phyloP scores from a whole-genome alignment of 2,329 filamentous ascomycete species.

The Fusarium siculi region DNA sequence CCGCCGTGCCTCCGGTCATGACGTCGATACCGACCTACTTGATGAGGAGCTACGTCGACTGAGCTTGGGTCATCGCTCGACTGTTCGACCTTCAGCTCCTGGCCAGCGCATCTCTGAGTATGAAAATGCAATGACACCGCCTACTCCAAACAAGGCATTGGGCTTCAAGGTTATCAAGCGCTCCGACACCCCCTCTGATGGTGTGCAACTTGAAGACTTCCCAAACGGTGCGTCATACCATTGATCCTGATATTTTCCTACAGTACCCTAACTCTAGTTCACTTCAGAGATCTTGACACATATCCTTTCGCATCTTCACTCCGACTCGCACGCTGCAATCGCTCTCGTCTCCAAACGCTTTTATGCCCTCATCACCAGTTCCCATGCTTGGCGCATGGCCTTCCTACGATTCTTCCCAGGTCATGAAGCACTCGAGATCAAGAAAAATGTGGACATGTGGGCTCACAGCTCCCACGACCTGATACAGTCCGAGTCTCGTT shows the following conservation, averaged over 20 bases:
- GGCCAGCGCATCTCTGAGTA: constrained; percentile 69
- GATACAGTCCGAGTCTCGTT: constrained; percentile 77
- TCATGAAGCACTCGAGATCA: constrained; percentile 57
- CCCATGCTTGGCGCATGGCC: constrained; percentile 92
- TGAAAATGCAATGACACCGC: constrained; percentile 66
- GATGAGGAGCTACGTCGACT: constrained; percentile 64
- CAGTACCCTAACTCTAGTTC: constrained; percentile 23
- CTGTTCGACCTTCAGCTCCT: constrained; percentile 48
- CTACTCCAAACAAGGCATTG: constrained; percentile 58
- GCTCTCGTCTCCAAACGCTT: constrained; percentile 90
- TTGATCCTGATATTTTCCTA: not conserved
- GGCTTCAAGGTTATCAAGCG: constrained; percentile 68
- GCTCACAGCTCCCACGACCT: constrained; percentile 61
- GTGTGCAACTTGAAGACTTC: constrained; percentile 66
- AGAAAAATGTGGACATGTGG: constrained; percentile 52
- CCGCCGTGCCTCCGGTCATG: constrained; percentile 44
- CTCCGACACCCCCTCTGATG: constrained; percentile 50
- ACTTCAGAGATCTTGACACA: constrained; percentile 87
- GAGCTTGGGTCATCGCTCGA: constrained; percentile 53
- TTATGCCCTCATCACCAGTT: constrained; percentile 85
- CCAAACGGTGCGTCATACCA: constrained; percentile 77
- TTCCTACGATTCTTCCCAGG: constrained; percentile 93
- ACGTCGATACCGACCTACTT: constrained; percentile 56
- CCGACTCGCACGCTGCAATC: constrained; percentile 82
- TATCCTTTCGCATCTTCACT: constrained; percentile 88